Conservation (phyloP, 805 yeast genomes). For the Sugiyamaella qingdaonensis region DNA sequence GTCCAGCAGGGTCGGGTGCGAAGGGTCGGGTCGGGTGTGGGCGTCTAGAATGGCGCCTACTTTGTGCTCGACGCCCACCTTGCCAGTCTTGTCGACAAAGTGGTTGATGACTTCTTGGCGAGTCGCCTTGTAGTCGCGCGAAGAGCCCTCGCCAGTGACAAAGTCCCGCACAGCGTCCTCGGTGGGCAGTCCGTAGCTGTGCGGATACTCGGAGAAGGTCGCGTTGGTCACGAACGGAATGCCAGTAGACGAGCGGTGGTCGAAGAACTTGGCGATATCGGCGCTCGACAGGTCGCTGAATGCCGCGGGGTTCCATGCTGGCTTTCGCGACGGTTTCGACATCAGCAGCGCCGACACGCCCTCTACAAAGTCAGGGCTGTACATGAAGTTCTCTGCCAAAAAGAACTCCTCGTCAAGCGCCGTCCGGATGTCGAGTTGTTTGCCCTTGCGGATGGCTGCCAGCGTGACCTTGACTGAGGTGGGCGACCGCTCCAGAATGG, state of each 20-base stretch:
- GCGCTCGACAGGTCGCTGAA: slow-evolving; percentile 35
- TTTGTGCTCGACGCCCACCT: slow-evolving; percentile 58
- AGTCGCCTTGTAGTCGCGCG: slow-evolving; percentile 66
- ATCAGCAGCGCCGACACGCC: slow-evolving; percentile 41
- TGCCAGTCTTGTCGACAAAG: slow-evolving; percentile 49
- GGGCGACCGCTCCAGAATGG: slow-evolving; percentile 64
- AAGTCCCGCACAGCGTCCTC: slow-evolving; percentile 60
- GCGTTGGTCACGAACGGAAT: slow-evolving; percentile 32
- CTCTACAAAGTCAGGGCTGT: slow-evolving; percentile 52
- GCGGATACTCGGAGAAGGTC: slow-evolving; percentile 53
- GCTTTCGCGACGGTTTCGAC: slow-evolving; percentile 52
- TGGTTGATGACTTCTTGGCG: slow-evolving; percentile 61
- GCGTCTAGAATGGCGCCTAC: slow-evolving; percentile 56
- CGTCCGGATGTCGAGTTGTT: slow-evolving; percentile 51
- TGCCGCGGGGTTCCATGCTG: slow-evolving; percentile 48
- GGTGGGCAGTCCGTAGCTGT: slow-evolving; percentile 74
- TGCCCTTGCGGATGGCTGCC: slow-evolving; percentile 61
- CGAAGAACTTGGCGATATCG: slow-evolving; percentile 28
- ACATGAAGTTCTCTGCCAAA: slow-evolving; percentile 72
- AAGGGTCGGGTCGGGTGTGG: slow-evolving; percentile 46
- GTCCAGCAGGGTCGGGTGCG: slow-evolving; percentile 42
- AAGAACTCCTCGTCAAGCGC: slow-evolving; percentile 70
- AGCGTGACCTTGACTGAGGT: slow-evolving; percentile 72
- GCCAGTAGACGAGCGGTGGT: slow-evolving; percentile 27
- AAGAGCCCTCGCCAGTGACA: slow-evolving; percentile 65